Evolutionary conservation across 108 stramenopile species (phyloP).

Genomic region (Skeletonema tropicum): DNA sequence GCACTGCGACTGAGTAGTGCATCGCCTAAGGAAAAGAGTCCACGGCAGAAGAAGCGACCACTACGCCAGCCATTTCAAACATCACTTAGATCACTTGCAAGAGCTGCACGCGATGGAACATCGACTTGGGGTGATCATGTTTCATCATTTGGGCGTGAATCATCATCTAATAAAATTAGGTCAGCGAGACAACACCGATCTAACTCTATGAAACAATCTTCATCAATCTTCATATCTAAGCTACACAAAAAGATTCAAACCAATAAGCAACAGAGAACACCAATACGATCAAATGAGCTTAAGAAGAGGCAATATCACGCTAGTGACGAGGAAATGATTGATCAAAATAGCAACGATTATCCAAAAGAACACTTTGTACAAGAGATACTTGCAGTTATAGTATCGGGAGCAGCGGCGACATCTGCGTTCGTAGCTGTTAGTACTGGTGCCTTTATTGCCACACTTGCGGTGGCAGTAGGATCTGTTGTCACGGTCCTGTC

Average conservation of each 20-base stretch:
- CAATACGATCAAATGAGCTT: background rate
- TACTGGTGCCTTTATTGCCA: slow-evolving; percentile 29
- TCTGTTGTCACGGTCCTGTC: slow-evolving; percentile 14
- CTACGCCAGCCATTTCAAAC: no score
- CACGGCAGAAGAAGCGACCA: no score
- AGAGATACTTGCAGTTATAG: slow-evolving; percentile 25
- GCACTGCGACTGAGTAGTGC: no score
- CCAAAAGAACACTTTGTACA: slow-evolving; percentile 18
- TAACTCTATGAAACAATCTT: no score
- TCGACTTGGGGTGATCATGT: no score
- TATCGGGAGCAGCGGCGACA: slow-evolving; percentile 35
- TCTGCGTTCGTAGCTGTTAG: slow-evolving; percentile 23
- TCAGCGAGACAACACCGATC: no score
- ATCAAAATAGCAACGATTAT: background rate
- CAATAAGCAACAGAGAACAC: background rate
- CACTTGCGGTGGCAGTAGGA: slow-evolving; percentile 26
- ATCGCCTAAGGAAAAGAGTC: no score
- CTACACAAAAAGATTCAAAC: slow-evolving; percentile 20
- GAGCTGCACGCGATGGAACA: no score
- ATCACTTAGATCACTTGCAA: no score
- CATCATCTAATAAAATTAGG: no score
- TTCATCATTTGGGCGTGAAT: no score
- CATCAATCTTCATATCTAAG: slow-evolving; percentile 15
- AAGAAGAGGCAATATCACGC: background rate
- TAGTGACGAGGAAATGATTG: background rate